Conservation (phyloP, 495 filamentous ascomycete species). For the Talaromyces borbonicus region DNA sequence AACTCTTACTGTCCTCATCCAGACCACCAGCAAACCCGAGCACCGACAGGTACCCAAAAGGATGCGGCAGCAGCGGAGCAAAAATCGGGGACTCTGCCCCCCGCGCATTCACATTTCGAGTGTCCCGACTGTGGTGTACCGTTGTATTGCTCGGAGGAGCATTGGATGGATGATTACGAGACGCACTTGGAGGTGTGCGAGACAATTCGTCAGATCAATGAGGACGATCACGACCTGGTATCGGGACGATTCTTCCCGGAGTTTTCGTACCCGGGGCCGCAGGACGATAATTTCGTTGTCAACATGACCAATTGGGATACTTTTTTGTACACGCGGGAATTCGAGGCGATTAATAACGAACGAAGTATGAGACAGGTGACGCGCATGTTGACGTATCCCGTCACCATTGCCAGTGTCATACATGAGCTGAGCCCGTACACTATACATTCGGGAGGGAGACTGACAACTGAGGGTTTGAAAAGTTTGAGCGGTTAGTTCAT, state of each 20-base stretch:
- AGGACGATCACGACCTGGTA: constrained; percentile 92
- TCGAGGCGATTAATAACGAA: constrained; percentile 79
- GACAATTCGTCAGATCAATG: constrained; percentile 80
- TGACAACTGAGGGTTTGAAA: constrained; percentile 83
- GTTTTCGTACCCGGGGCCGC: constrained; percentile 78
- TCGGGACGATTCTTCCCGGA: constrained; percentile 89
- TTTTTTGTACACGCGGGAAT: constrained; percentile 80
- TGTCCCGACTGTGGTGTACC: constrained; percentile 96
- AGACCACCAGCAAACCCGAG: constrained; percentile 59
- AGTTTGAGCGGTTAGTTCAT: constrained; percentile 70
- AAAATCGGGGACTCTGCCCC: constrained; percentile 40
- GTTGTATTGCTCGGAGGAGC: constrained; percentile 82
- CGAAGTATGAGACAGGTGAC: constrained; percentile 85
- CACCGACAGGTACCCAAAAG: constrained; percentile 47
- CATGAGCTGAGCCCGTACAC: constrained; percentile 91
- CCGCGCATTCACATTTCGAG: constrained; percentile 79
- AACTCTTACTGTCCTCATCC: constrained; percentile 90
- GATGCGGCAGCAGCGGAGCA: constrained; percentile 24
- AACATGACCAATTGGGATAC: constrained; percentile 99
- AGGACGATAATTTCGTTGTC: constrained; percentile 82
- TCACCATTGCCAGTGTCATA: constrained; percentile 81
- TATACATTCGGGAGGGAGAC: constrained; percentile 55
- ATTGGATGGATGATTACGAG: constrained; percentile 94
- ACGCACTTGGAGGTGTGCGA: constrained; percentile 88
- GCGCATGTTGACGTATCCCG: constrained; percentile 81